A percentile compares a stretch with the other conserved stretches of the same genome.
Evolutionary conservation across 1,139 yeast species (phyloP).

Genomic region (Pneumocystis carinii): DNA sequence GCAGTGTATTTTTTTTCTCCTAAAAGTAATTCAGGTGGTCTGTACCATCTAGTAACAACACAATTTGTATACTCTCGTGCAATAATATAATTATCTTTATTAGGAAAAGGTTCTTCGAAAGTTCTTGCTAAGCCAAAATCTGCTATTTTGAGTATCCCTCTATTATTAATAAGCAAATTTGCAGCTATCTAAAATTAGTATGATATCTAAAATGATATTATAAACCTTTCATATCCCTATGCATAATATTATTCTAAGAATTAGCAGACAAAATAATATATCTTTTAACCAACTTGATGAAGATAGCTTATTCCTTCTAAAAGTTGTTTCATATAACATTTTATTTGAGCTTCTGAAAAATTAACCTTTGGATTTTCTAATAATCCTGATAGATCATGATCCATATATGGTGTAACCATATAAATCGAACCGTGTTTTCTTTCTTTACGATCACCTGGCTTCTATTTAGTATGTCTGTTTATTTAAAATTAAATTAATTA

Average conservation of each 20-base stretch:
- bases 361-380: constrained; percentile 65
- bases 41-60: constrained; percentile 97
- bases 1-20: constrained; percentile 94
- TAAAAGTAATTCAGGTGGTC: constrained; percentile 82
- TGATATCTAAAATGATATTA: background rate
- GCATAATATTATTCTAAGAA: constrained; percentile 39
- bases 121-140: constrained; percentile 86
- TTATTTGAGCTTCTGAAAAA: constrained; percentile 52
- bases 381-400: constrained; percentile 85
- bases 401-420: constrained; percentile 88
- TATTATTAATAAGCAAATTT: constrained; percentile 61
- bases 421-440: constrained; percentile 37
- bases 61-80: constrained; percentile 61
- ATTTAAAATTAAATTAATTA: constrained; percentile 20
- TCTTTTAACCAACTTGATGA: constrained; percentile 33
- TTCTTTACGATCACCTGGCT: constrained; percentile 21
- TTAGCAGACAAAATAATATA: background rate
- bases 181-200: constrained; percentile 39
- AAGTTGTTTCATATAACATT: constrained; percentile 69
- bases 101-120: constrained; percentile 58
- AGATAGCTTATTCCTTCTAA: constrained; percentile 68
- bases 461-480: constrained; percentile 21
- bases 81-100: constrained; percentile 44
- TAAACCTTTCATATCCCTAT: constrained; percentile 61
- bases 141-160: constrained; percentile 71